Conservation (phyloP, 192 early-diverging fungal species). For the Rhizophagus sp. region DNA sequence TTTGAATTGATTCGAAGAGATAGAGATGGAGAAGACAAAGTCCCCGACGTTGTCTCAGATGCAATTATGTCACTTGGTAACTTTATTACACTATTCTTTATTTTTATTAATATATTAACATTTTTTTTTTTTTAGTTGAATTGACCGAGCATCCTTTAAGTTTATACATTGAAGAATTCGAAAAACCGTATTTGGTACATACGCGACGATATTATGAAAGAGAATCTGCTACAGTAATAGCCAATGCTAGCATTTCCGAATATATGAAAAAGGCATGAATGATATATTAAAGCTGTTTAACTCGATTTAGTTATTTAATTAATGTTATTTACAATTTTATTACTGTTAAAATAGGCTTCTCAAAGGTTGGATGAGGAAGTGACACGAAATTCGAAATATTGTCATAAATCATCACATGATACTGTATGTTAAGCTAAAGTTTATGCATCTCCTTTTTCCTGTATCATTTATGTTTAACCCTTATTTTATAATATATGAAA, state of each 20-base stretch:
- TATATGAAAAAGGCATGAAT: slow-evolving; percentile 67
- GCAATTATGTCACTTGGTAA: slow-evolving; percentile 65
- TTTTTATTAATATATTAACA: not conserved
- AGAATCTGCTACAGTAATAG: slow-evolving; percentile 62
- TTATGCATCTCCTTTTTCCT: not conserved
- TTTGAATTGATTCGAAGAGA: slow-evolving; percentile 68
- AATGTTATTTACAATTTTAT: not conserved
- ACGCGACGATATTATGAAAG: slow-evolving; percentile 68
- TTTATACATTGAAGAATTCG: slow-evolving; percentile 80
- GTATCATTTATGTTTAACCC: not conserved
- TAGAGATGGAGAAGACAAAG: slow-evolving; percentile 64
- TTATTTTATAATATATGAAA: not conserved
- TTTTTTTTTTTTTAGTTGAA: slow-evolving; percentile 44
- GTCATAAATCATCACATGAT: slow-evolving; percentile 65
- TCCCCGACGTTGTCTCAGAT: slow-evolving; percentile 50
- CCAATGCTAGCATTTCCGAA: slow-evolving; percentile 58
- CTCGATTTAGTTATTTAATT: not conserved
- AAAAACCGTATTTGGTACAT: slow-evolving; percentile 65
- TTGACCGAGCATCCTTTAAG: slow-evolving; percentile 61
- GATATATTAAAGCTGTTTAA: not conserved
- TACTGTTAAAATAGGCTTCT: slow-evolving; percentile 40
- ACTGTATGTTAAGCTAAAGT: slow-evolving; percentile 44
- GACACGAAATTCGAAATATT: slow-evolving; percentile 58
- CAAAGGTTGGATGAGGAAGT: slow-evolving; percentile 65
- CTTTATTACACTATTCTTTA: not conserved